These are phyloP conservation scores for Centaurea solstitialis DNA, from an alignment of 129 eudicot genomes.

Conservation along the genomic window DNA sequence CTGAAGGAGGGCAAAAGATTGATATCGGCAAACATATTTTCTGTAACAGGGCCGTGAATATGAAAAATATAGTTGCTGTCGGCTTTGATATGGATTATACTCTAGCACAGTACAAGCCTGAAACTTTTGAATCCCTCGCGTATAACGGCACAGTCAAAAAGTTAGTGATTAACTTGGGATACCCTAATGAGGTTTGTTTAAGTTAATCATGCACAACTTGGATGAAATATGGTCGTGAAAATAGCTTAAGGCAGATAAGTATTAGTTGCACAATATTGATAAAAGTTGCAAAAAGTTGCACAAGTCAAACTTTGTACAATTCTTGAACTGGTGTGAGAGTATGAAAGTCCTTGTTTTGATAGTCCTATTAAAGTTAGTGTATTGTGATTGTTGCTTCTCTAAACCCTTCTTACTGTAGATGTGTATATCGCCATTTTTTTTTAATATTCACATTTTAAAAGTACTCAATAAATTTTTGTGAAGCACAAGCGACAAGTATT, in stretches of 20 bases:
- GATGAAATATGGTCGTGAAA: constrained; percentile 15
- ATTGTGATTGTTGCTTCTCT: background rate
- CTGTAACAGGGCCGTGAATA: constrained; percentile 88
- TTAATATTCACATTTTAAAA: constrained; percentile 8
- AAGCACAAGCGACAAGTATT: background rate
- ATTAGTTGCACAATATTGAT: constrained; percentile 8
- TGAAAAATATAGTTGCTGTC: constrained; percentile 84
- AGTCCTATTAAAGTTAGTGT: background rate
- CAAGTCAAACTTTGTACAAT: background rate
- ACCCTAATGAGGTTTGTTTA: constrained; percentile 85
- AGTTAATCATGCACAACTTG: constrained; percentile 9
- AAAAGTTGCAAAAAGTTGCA: background rate
- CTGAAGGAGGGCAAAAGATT: constrained; percentile 61
- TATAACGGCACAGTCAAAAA: constrained; percentile 94
- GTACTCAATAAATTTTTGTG: background rate
- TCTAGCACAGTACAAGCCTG: constrained; percentile 93
- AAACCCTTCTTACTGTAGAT: too few species aligned
- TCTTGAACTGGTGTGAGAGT: background rate
- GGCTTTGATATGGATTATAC: constrained; percentile 98
- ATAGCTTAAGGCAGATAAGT: background rate
- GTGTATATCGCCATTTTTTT: background rate
- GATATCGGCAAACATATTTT: constrained; percentile 77
- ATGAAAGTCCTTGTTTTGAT: constrained; percentile 3
- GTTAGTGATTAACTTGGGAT: constrained; percentile 86
- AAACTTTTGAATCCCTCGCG: constrained; percentile 97